Base-by-base conservation (phyloP, 768 basidiomycete genomes). In the Russula earlei region DNA sequence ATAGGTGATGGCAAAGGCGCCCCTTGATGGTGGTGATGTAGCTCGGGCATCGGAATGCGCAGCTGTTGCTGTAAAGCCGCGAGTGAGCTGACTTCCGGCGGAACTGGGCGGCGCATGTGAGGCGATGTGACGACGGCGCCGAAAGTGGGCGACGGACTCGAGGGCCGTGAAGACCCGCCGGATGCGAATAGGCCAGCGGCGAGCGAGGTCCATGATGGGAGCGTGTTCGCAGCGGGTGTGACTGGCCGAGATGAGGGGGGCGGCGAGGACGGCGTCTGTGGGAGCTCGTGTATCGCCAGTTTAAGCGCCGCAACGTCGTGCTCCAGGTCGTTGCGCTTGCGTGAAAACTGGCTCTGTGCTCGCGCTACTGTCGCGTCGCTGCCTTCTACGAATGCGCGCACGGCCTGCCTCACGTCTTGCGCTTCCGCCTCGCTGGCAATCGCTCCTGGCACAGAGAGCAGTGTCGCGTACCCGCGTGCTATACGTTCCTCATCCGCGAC, bases 221-320 rank as follows among this genome's bases (percentile, higher is more conserved):
- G 33, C 6, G 49, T 27, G 38, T 14, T 53, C 55, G n/a, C 61
- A 52, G 14, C 55, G 47, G 36, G 66, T 42, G 57, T 49, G 20
- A 47, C 1, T 4, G 52, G 52, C 25, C 41, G 46, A 19, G 52
- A 53, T 4, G 46, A 40, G 12, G 41, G 17, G 0, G 40, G 22
- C n/a, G 40, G 31, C 34, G 45, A 38, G 10, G 19, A 34, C 7
- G 38, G n/a, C 0, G 24, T 7, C 31, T 34, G 38, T 3, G 54
- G 36, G 14, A 73, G 67, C 46, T 79, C 80, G 59, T 86, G 76
- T 31, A 83, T 61, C 0, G 75, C 75, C 12, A 73, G 73, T 66
- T 89, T 88, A 56, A 91, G 69, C 6, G 75, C 74, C 0, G 83
- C 84, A 42, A 90, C 81, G 65, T 91, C 89, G 58, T 90, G 85